Conservation (phyloP, 2,329 filamentous ascomycete genomes). For the Fusarium clavum region DNA sequence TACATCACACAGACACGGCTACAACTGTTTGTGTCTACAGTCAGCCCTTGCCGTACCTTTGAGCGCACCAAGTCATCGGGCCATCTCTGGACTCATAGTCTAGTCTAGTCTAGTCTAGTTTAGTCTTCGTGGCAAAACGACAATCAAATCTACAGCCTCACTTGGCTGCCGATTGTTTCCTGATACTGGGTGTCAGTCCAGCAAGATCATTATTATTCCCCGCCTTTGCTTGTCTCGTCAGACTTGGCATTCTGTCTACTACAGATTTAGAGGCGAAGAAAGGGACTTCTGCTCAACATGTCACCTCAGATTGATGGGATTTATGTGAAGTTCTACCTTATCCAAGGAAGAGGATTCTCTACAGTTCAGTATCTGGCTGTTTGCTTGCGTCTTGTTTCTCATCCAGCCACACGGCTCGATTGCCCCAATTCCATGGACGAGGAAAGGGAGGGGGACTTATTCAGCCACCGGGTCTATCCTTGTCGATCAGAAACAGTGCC, state of each 20-base stretch:
- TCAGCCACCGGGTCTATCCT: constrained; percentile 14
- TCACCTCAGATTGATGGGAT: not conserved
- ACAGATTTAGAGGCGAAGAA: constrained; percentile 29
- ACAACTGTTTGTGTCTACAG: not conserved
- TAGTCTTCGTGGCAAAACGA: constrained; percentile 5
- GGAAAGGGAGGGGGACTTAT: constrained; percentile 22
- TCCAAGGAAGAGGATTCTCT: not conserved
- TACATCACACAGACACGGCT: constrained; percentile 1
- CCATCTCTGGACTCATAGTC: not conserved
- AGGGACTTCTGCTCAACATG: constrained; percentile 15
- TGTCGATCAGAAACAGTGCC: constrained; percentile 1
- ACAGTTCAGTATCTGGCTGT: constrained; percentile 1
- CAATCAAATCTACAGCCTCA: constrained; percentile 20
- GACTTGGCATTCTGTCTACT: constrained; percentile 7
- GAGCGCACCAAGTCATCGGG: constrained; percentile 2
- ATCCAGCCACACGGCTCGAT: constrained; percentile 30
- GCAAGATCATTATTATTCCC: constrained; percentile 1
- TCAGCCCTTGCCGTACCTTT: not conserved
- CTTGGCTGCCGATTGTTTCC: constrained; percentile 10
- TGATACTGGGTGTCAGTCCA: constrained; percentile 16
- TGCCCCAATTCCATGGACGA: constrained; percentile 19
- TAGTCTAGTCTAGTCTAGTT: not conserved
- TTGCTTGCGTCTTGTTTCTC: not conserved
- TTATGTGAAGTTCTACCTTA: not conserved
- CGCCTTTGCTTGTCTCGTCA: constrained; percentile 20